phyloP scores from a whole-genome alignment of 352 stramenopile genomes.

The Albugo candida region DNA sequence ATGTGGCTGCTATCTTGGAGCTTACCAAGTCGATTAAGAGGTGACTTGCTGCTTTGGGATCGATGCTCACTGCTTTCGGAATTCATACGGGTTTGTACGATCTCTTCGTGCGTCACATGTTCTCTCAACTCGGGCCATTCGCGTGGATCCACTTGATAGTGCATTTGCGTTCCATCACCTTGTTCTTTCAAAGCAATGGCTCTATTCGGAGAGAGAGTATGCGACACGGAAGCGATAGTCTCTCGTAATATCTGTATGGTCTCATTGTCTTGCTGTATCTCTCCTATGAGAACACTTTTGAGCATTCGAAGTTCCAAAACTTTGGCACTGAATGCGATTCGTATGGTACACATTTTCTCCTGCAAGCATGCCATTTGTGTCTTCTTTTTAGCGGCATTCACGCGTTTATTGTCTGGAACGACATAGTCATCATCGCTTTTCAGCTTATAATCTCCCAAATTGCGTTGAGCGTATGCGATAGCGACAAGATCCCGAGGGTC shows the following conservation, averaged over 20 bases:
- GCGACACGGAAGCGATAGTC: no score
- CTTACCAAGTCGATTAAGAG: no score
- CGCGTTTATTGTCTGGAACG: conserved; percentile 72
- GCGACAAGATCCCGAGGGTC: conserved; percentile 80
- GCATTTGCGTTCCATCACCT: neutral
- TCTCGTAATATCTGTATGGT: conserved; percentile 12
- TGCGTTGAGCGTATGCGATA: conserved; percentile 69
- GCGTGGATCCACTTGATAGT: conserved; percentile 28
- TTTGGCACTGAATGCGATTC: conserved; percentile 79
- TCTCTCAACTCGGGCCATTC: conserved; percentile 83
- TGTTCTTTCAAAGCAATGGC: conserved; percentile 9
- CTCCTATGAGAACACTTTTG: conserved; percentile 67
- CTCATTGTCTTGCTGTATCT: conserved; percentile 34
- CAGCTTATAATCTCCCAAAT: conserved; percentile 86
- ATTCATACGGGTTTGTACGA: conserved; percentile 16
- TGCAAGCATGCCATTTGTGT: conserved; percentile 74
- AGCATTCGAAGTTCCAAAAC: conserved; percentile 78
- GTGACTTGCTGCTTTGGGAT: no score
- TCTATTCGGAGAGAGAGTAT: no score
- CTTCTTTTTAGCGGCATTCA: conserved; percentile 81
- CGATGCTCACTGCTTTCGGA: no score
- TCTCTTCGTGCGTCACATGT: conserved; percentile 54
- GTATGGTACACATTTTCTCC: conserved; percentile 57
- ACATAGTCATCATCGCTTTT: conserved; percentile 78
- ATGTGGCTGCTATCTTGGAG: no score